These are phyloP conservation scores for Trichosanthes cucumerina DNA, from an alignment of 306 rosid genomes.

Conservation along the genomic window DNA sequence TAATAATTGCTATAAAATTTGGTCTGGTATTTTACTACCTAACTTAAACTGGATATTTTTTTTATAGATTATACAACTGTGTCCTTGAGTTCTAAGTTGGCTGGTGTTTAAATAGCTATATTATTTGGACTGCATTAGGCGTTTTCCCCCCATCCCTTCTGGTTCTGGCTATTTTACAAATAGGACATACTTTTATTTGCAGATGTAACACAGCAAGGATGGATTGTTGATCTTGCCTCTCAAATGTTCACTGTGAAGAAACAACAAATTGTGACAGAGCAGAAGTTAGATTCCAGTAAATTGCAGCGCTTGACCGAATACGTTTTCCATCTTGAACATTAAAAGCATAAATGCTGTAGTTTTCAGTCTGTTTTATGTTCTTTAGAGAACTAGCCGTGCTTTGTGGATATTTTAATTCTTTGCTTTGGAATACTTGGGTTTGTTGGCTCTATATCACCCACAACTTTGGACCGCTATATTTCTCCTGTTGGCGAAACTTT, in stretches of 20 bases:
- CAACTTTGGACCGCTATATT: background rate
- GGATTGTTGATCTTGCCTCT: slow-evolving; percentile 65
- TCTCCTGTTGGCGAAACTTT: background rate
- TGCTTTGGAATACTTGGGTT: background rate
- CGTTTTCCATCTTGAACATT: slow-evolving; percentile 84
- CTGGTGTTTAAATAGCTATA: background rate
- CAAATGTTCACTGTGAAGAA: slow-evolving; percentile 76
- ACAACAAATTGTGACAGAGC: slow-evolving; percentile 51
- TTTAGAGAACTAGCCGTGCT: background rate
- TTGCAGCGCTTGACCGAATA: slow-evolving; percentile 89
- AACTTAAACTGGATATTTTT: too few relatives aligned
- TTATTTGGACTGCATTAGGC: background rate
- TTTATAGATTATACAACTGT: too few relatives aligned
- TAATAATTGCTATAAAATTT: background rate
- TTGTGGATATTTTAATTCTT: background rate
- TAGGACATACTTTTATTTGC: slow-evolving; percentile 5
- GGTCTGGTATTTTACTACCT: too few relatives aligned
- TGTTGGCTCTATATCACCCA: background rate
- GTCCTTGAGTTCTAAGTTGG: too few relatives aligned
- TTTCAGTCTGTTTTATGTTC: background rate
- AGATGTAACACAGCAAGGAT: slow-evolving; percentile 62
- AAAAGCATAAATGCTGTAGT: slow-evolving; percentile 15
- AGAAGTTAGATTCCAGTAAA: slow-evolving; percentile 71
- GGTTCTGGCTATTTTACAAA: background rate
- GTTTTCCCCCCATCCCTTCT: background rate